phyloP scores from a whole-genome alignment of 345 rosid species.

The Jatropha curcas region DNA sequence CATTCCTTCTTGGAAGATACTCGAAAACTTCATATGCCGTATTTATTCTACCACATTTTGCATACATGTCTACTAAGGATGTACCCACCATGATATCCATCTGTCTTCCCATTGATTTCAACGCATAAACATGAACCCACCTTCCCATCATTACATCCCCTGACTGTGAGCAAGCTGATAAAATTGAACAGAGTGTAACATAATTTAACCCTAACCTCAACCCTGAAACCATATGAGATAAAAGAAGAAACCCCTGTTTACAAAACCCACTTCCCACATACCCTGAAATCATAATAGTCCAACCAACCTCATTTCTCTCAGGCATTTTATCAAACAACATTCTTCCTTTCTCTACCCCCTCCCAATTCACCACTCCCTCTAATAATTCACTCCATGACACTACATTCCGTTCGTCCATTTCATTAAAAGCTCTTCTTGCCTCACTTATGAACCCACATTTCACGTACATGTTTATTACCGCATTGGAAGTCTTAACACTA shows the following conservation, averaged over 20 bases:
- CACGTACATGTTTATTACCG: conserved; percentile 70
- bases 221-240: conserved; percentile 47
- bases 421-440: conserved; percentile 45
- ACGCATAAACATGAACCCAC: conserved; percentile 72
- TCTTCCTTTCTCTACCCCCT: conserved; percentile 60
- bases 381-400: conserved; percentile 74
- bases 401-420: conserved; percentile 53
- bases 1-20: conserved; percentile 57
- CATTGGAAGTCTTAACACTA: conserved; percentile 52
- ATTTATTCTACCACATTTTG: conserved; percentile 68
- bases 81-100: conserved; percentile 66
- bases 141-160: conserved; percentile 62
- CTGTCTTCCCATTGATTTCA: conserved; percentile 54
- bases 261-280: conserved; percentile 64
- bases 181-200: conserved; percentile 62
- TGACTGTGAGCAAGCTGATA: conserved; percentile 67
- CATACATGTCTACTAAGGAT: conserved; percentile 83
- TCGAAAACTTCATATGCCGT: conserved; percentile 55
- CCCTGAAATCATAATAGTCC: conserved; percentile 70
- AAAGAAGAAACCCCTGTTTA: conserved; percentile 44
- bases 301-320: conserved; percentile 64
- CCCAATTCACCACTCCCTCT: conserved; percentile 62
- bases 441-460: conserved; percentile 55
- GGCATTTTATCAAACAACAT: conserved; percentile 64
- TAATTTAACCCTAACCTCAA: conserved; percentile 42